These are phyloP conservation scores for Solanum boliviense DNA, from an alignment of 257 asterid species.

Conservation along the genomic window DNA sequence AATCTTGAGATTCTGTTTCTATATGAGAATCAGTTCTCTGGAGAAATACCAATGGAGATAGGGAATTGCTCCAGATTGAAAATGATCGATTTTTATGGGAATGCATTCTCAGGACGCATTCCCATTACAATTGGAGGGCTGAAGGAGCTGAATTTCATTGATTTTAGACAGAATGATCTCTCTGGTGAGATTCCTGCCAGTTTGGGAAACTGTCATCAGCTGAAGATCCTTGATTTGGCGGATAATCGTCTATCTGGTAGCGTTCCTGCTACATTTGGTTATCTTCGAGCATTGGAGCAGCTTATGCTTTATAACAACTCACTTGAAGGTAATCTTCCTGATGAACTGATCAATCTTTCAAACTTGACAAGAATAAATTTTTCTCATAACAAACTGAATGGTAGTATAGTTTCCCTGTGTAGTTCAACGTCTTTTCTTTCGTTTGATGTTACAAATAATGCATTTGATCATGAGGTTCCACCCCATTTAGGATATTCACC, in stretches of 20 bases:
- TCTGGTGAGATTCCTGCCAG: conserved; percentile 66
- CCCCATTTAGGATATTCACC: conserved; percentile 57
- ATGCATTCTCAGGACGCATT: conserved; percentile 53
- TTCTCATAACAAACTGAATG: conserved; percentile 55
- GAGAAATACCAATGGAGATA: conserved; percentile 67
- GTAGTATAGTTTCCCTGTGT: conserved; percentile 70
- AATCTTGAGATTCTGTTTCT: conserved; percentile 53
- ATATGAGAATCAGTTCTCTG: conserved; percentile 69
- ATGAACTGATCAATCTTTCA: conserved; percentile 31
- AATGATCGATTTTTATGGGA: conserved; percentile 74
- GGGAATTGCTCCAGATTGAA: conserved; percentile 69
- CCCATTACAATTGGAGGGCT: conserved; percentile 63
- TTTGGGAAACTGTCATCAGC: conserved; percentile 55
- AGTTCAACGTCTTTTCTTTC: conserved; percentile 51
- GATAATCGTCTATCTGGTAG: conserved; percentile 68
- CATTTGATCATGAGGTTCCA: conserved; percentile 61
- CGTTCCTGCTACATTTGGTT: conserved; percentile 57
- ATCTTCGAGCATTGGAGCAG: conserved; percentile 49
- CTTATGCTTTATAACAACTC: conserved; percentile 87
- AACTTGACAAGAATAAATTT: conserved; percentile 79
- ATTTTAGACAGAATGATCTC: conserved; percentile 75
- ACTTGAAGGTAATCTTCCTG: conserved; percentile 58
- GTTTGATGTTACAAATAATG: conserved; percentile 69
- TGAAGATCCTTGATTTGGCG: conserved; percentile 66
- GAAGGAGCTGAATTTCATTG: conserved; percentile 57